Percentiles rank a stretch among this genome's conserved stretches.
These are phyloP conservation scores for Phytophthora cajani DNA, from an alignment of 352 stramenopile genomes.

Conservation along the genomic window DNA sequence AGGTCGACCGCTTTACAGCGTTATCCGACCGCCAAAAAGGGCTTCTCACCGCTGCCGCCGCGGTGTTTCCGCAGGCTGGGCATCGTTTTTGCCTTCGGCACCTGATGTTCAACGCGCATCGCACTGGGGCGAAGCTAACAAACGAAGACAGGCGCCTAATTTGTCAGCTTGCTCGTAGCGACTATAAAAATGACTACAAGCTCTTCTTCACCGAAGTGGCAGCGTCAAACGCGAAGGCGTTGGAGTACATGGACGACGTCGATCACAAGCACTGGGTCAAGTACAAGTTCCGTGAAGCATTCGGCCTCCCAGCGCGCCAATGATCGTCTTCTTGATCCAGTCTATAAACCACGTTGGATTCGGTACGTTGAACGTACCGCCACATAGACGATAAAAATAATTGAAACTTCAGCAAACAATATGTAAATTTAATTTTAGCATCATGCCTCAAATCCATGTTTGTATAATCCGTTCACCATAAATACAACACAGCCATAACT, in stretches of 20 bases:
- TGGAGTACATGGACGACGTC: constrained; percentile 10
- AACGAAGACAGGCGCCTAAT: background rate
- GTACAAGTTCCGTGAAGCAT: constrained; percentile 18
- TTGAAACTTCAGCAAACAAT: too few relatives aligned
- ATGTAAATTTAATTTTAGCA: too few relatives aligned
- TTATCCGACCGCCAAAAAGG: constrained; percentile 8
- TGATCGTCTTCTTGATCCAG: constrained; percentile 74
- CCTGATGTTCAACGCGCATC: constrained; percentile 10
- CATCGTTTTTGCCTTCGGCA: constrained; percentile 16
- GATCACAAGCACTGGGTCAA: constrained; percentile 27
- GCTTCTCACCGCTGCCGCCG: background rate
- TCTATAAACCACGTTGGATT: constrained; percentile 87
- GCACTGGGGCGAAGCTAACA: background rate
- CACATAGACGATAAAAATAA: constrained; percentile 86
- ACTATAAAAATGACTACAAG: constrained; percentile 16
- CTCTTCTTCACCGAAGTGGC: background rate
- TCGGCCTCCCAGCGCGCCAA: constrained; percentile 42
- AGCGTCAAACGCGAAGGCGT: background rate
- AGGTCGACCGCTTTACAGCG: constrained; percentile 1
- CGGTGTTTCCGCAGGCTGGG: background rate
- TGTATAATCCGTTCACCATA: too few relatives aligned
- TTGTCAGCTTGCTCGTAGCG: constrained; percentile 1
- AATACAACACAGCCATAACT: too few relatives aligned
- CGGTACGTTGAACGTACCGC: constrained; percentile 90
- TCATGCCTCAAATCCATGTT: too few relatives aligned